phyloP scores from a whole-genome alignment of 768 basidiomycete species.

The Lentinula aciculospora region DNA sequence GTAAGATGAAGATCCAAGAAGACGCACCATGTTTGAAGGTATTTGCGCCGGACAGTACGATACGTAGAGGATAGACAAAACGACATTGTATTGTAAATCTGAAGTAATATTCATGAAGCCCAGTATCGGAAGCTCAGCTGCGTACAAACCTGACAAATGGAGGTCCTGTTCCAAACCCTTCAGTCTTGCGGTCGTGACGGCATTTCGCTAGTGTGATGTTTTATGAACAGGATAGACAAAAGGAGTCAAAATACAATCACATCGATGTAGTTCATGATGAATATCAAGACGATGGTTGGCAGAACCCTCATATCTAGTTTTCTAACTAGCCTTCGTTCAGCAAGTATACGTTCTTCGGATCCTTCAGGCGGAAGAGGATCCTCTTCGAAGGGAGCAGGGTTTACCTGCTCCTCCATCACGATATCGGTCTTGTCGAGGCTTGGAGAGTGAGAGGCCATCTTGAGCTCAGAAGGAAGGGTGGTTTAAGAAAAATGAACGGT shows the following conservation, averaged over 20 bases:
- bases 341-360: constrained; percentile 23
- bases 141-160: constrained; percentile 30
- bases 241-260: constrained; percentile 24
- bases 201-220: constrained; percentile 31
- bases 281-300: constrained; percentile 53
- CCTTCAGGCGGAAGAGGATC: constrained; percentile 5
- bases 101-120: constrained; percentile 12
- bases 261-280: constrained; percentile 66
- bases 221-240: constrained; percentile 3
- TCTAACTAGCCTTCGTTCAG: constrained; percentile 41
- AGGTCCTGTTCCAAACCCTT: constrained; percentile 47
- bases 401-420: not conserved
- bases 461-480: not conserved
- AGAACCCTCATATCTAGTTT: constrained; percentile 53
- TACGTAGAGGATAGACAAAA: constrained; percentile 49
- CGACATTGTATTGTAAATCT: constrained; percentile 49
- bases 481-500: not conserved
- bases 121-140: constrained; percentile 1
- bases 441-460: not conserved
- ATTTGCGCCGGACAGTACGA: constrained; percentile 62
- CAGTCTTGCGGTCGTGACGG: constrained; percentile 43
- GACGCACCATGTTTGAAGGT: constrained; percentile 58
- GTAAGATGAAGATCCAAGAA: not conserved
- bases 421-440: not conserved
- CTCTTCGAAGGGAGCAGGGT: not conserved